Evolutionary conservation across 441 rosid genomes (phyloP), one percentile per base, ranked within the genome.

Genomic region (Melastoma candidum): DNA sequence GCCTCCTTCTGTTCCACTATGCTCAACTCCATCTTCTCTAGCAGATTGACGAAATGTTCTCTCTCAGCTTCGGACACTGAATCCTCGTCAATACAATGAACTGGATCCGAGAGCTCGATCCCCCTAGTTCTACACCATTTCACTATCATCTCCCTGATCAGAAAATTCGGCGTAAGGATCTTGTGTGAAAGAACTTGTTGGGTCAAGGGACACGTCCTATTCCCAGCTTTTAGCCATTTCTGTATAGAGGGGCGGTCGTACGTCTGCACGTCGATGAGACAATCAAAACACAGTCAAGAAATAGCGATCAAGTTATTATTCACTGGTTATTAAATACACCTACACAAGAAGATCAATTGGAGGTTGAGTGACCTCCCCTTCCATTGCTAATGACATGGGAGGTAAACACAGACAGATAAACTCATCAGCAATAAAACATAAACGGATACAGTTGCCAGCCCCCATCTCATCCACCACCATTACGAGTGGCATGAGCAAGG

Each of bases 161-260:
- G 71, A 11, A 68, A 71, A 71, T 92, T 92, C 1, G 98, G 95
- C 13, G 79, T 76, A 12, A 92, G 78, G 47, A 63, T 58, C 6
- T 87, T 70, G 65, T 85, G 82, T 3, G 95, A 77, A 49, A 88
- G 80, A 51, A 92, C 98, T 68, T 88, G 92, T 51, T 86, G 75
- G 29, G 95, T 85, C 58, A 57, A 71, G 29, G 98, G 98, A 65
- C 98, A 92, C 43, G 94, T 84, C 61, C 89, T 53, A 50, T 85
- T 88, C 43, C 95, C 97, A 3, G 82, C 73, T 53, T 79, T 84
- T 51, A 92, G 67, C 97, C 95, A 92, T 65, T 80, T 88, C 74
- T 77, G 81, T 36, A 92, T 92, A 51, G 77, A 88, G 7, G 78
- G 74, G 66, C 84, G 74, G 32, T 92, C 98, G 26, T 78, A 92